Conservation (phyloP, 208 protist species). For the Trypanosoma conorhini region DNA sequence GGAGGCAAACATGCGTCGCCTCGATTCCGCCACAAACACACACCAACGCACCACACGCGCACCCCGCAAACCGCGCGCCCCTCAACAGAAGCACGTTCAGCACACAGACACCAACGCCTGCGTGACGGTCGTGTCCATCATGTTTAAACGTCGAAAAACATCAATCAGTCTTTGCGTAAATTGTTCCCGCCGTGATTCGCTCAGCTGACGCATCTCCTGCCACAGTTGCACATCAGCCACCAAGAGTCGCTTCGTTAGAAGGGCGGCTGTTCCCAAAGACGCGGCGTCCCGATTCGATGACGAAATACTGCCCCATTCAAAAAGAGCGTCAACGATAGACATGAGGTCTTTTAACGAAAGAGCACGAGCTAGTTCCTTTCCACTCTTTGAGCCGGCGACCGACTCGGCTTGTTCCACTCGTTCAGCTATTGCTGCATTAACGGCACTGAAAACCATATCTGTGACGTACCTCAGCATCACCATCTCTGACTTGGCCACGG, state of each 20-base stretch:
- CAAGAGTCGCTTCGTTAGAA: conserved; percentile 54
- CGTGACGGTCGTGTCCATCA: conserved; percentile 42
- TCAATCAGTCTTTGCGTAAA: conserved; percentile 45
- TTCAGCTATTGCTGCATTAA: conserved; percentile 23
- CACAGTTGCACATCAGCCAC: conserved; percentile 57
- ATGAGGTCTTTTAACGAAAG: conserved; percentile 25
- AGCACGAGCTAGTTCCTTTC: neutral
- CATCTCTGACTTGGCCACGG: conserved; percentile 25
- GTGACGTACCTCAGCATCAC: conserved; percentile 20
- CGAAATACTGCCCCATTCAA: conserved; percentile 27
- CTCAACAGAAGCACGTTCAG: neutral
- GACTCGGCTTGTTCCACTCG: conserved; percentile 18
- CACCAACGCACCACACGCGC: no score
- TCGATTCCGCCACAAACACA: neutral
- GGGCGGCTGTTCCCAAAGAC: conserved; percentile 30
- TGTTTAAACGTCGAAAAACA: conserved; percentile 42
- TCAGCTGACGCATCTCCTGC: conserved; percentile 42
- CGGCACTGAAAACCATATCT: conserved; percentile 24
- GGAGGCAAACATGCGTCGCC: neutral
- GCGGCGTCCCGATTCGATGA: conserved; percentile 1
- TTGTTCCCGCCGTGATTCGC: conserved; percentile 30
- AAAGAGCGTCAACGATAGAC: conserved; percentile 26
- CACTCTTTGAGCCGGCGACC: neutral
- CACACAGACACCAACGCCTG: conserved; percentile 25
- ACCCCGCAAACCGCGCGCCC: neutral